phyloP scores from a whole-genome alignment of 1,139 yeast species.

The Zhuliangozyma parablackwelliae region DNA sequence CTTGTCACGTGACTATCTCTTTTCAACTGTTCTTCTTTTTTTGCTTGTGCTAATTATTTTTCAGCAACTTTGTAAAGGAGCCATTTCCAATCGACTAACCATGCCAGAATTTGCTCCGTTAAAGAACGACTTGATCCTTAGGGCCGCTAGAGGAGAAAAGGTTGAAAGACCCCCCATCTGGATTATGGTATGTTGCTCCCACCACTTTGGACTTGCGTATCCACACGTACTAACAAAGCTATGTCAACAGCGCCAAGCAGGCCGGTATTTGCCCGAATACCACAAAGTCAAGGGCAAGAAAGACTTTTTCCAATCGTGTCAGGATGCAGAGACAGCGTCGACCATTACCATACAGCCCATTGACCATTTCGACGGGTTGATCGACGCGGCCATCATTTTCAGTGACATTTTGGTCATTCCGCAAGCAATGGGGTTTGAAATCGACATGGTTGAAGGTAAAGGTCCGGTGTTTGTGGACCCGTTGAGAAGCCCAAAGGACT shows the following conservation, averaged over 20 bases:
- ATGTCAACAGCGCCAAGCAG: constrained; percentile 57
- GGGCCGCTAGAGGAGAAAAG: constrained; percentile 78
- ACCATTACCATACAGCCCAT: constrained; percentile 95
- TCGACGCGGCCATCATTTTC: constrained; percentile 96
- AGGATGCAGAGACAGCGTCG: constrained; percentile 90
- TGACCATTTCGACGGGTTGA: constrained; percentile 78
- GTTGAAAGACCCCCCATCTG: constrained; percentile 98
- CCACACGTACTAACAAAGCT: not conserved
- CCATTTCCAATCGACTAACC: not conserved
- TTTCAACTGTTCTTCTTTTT: not conserved
- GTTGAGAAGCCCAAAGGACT: constrained; percentile 67
- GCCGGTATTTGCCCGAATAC: constrained; percentile 87
- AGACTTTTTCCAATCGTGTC: constrained; percentile 90
- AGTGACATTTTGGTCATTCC: constrained; percentile 95
- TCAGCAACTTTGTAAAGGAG: not conserved
- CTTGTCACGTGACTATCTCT: too few relatives aligned
- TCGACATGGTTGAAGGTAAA: constrained; percentile 88
- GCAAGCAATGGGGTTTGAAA: constrained; percentile 96
- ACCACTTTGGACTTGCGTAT: not conserved
- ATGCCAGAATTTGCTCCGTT: constrained; percentile 57
- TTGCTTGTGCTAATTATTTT: not conserved
- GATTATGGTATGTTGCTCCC: constrained; percentile 68
- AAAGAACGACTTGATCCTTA: constrained; percentile 80
- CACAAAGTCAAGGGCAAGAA: constrained; percentile 82
- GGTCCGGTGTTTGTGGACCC: constrained; percentile 96